These are phyloP conservation scores for Setaria viridis DNA, from an alignment of 202 grass and related monocot genomes.

Conservation along the genomic window DNA sequence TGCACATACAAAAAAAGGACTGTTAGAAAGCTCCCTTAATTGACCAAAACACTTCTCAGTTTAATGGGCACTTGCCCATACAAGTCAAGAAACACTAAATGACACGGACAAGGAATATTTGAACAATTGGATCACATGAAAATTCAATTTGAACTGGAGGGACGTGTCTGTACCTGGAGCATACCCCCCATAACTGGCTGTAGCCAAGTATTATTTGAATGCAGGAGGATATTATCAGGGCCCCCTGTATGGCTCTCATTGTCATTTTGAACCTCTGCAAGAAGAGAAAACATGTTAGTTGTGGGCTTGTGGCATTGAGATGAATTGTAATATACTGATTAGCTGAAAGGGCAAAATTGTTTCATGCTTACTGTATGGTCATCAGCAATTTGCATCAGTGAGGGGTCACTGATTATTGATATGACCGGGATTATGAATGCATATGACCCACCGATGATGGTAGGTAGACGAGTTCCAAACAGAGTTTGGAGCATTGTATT, in stretches of 20 bases:
- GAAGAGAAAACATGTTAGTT: constrained; percentile 21
- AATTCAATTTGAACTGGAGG: background rate
- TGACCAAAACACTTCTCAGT: constrained; percentile 2
- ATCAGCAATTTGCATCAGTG: constrained; percentile 66
- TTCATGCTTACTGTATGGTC: constrained; percentile 60
- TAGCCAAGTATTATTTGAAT: constrained; percentile 92
- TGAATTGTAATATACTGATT: background rate
- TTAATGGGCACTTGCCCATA: constrained; percentile 11
- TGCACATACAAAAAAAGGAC: background rate
- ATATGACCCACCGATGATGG: constrained; percentile 75
- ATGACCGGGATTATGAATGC: constrained; percentile 76
- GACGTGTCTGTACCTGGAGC: constrained; percentile 66
- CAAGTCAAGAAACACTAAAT: constrained; percentile 12
- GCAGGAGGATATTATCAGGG: constrained; percentile 81
- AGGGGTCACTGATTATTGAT: constrained; percentile 78
- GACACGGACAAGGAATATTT: background rate
- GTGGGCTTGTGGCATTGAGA: background rate
- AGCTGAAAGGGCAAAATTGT: background rate
- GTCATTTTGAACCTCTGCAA: constrained; percentile 76
- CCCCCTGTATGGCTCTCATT: constrained; percentile 84
- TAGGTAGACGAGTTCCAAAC: constrained; percentile 84
- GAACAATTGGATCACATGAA: background rate
- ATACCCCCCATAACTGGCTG: constrained; percentile 89
- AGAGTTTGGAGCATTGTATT: constrained; percentile 88
- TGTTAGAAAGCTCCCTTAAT: constrained; percentile 10